Evolutionary conservation across 306 rosid species (phyloP), one percentile per base, ranked within the genome.

Genomic region (Adenanthera pavonina): DNA sequence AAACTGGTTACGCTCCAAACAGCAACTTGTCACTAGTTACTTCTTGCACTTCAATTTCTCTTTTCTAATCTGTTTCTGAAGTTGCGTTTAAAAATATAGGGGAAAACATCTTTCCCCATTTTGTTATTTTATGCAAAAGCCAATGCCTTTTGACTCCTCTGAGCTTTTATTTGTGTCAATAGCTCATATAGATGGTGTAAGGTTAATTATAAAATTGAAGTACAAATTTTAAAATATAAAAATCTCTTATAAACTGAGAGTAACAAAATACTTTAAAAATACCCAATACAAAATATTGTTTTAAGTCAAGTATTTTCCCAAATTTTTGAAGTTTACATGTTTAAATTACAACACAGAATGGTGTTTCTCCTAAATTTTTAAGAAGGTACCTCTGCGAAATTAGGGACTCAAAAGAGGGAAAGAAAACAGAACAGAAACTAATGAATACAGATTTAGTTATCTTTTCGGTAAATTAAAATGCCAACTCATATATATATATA

Each of bases 401-500:
- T 54, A 46, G 56, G 34, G 25, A 14, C 8, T 9, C 25, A 20
- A 25, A 8, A n/a, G 14, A 30, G 66, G 11, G 36, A 14, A 25
- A 30, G 1, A 60, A 30, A 25, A 25, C 65, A 59, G 11, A 19
- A 53, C 61, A 7, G 61, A 60, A 3, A 60, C 17, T 25, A 15
- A 46, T 76, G 13, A 13, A n/a, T 35, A 52, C 35, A 48, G 57
- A 80, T 36, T 61, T 56, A 15, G 44, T 8, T 64, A 40, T 38
- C 72, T 38, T 67, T 40, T 40, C 4, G 49, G 30, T 2, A 40
- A 38, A 38, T 65, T 8, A 72, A 76, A 71, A 38, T 30, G 33
- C 77, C 70, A 80, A 72, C 56, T 77, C 69, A 77, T 44, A 44
- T 47, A 48, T n/a, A 14, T 25, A 25, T 25, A 25, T 25, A 25